A percentile compares a stretch with the other conserved stretches of the same genome.
Conservation (phyloP, 1,284 basidiomycete species). For the Waitea zeae region DNA sequence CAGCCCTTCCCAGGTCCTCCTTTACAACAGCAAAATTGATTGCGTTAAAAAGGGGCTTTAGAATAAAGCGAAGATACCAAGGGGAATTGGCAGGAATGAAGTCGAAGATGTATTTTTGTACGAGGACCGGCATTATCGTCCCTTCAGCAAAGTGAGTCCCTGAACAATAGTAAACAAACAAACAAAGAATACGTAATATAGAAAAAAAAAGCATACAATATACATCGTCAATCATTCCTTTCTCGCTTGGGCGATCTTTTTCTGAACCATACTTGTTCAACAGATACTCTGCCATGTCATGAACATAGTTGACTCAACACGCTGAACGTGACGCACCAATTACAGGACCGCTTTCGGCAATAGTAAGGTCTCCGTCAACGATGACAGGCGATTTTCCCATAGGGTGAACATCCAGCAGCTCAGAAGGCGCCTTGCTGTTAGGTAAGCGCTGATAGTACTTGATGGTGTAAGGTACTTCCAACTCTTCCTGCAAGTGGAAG, state of each 20-base stretch:
- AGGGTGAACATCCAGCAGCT: constrained; percentile 21
- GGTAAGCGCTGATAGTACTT: constrained; percentile 10
- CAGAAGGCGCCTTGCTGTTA: constrained; percentile 15
- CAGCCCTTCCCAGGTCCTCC: too few species aligned
- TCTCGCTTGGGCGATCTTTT: constrained; percentile 17
- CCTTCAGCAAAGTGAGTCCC: constrained; percentile 22
- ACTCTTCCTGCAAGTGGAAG: constrained; percentile 11
- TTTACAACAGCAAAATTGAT: too few species aligned
- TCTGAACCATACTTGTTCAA: constrained; percentile 23
- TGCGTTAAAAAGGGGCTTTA: constrained; percentile 17
- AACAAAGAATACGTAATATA: background rate
- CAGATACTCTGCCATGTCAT: constrained; percentile 15
- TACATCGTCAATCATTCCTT: constrained; percentile 19
- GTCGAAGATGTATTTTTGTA: constrained; percentile 14
- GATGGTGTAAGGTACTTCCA: constrained; percentile 10
- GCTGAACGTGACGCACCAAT: constrained; percentile 19
- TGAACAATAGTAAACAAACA: constrained; percentile 4
- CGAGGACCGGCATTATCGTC: constrained; percentile 19
- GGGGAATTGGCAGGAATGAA: constrained; percentile 13
- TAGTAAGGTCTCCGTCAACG: constrained; percentile 21
- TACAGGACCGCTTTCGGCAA: constrained; percentile 32
- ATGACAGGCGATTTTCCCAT: constrained; percentile 30
- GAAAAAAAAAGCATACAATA: constrained; percentile 13
- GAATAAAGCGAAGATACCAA: too few species aligned
- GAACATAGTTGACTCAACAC: background rate